Evolutionary conservation across 306 rosid species (phyloP).

Genomic region (Fragaria iinumae): DNA sequence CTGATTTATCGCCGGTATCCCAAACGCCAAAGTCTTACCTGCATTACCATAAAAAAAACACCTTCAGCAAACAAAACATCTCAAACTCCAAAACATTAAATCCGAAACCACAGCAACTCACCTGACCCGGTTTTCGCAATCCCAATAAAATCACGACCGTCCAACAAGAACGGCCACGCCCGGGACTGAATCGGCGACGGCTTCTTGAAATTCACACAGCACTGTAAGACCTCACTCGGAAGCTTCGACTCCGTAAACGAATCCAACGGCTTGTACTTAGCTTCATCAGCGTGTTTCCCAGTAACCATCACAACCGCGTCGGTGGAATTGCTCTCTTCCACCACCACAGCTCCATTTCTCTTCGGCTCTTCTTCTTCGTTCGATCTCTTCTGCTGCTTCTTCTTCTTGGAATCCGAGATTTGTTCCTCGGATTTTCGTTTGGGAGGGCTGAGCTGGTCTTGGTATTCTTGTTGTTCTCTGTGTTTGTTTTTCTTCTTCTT

Average conservation of each 20-base stretch:
- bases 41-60: not conserved
- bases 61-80: not conserved
- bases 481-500: conserved; percentile 37
- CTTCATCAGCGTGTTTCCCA: conserved; percentile 57
- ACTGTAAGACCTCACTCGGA: conserved; percentile 65
- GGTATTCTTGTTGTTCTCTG: conserved; percentile 17
- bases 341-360: conserved; percentile 1
- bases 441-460: conserved; percentile 41
- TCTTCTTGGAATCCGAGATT: conserved; percentile 16
- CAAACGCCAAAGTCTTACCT: conserved; percentile 96
- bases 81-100: not conserved
- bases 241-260: conserved; percentile 57
- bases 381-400: conserved; percentile 36
- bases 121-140: conserved; percentile 99
- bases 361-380: conserved; percentile 14
- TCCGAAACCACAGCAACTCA: conserved; percentile 11
- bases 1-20: conserved; percentile 84
- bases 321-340: conserved; percentile 28
- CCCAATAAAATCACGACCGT: conserved; percentile 89
- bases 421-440: conserved; percentile 50
- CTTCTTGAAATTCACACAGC: conserved; percentile 71
- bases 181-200: conserved; percentile 91
- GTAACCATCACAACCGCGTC: conserved; percentile 57
- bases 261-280: conserved; percentile 47
- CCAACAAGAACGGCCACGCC: conserved; percentile 90